Base-by-base conservation (phyloP, 2,329 filamentous ascomycete species). In the Davidsoniella neocaledoniae region DNA sequence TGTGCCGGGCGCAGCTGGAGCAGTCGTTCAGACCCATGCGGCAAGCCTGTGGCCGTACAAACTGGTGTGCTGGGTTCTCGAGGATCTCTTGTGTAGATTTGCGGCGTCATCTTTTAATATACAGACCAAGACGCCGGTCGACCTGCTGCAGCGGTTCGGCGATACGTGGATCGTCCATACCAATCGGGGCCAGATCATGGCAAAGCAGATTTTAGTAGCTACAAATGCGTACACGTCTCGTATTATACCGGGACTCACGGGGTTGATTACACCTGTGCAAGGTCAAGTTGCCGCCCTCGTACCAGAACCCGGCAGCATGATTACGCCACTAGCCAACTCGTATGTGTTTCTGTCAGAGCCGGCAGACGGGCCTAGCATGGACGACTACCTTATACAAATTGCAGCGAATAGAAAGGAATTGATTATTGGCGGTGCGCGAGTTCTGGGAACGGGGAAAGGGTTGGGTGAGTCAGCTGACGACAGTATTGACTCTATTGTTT, bases 211-310 rank as follows among this genome's bases (percentile, higher is more conserved):
- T 17, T 70, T 94, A 16, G 72, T 94, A 14, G 82, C 85, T 4
- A 90, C 83, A 1, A 94, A 94, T 59, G 88, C 70, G 3, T 93
- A 94, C 62, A 88, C 86, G 0, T 85, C 84, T 1, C 72, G 79
- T 53, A 69, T 94, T 3, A 66, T 90, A 1, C 84, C 84, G 0
- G 60, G 67, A 33, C 81, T 90, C 56, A 68, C 74, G 7, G 76
- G 79, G 55, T 69, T 87, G 7, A 82, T 94, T 54, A 76, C 88
- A 2, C 88, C 88, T 0, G 79, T 83, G 2, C 71, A 83, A 21
- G 86, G 84, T 1, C 79, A 88, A 59, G 77, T 88, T 65, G 74
- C 73, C 40, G 74, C 81, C 0, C 69, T 88, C 17, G 57, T 70
- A 3, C 81, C 81, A 4, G 77, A 79, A 0, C 51, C 57, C 19